Conservation (phyloP, 192 early-diverging fungal genomes). For the Pecoramyces ruminantium region DNA sequence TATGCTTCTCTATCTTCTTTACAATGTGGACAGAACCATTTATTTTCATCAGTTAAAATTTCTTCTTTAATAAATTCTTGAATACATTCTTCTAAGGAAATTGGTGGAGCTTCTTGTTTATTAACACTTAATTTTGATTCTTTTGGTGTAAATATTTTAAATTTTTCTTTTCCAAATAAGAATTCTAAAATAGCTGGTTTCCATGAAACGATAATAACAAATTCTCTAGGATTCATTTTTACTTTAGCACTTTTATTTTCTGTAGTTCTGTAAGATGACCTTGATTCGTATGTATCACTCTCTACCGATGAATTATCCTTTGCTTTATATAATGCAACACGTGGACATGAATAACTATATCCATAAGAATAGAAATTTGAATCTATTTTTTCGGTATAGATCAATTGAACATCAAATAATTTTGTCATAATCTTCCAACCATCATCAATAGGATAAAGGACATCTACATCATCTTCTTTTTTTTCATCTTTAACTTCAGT, state of each 20-base stretch:
- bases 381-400: background rate
- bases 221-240: background rate
- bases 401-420: background rate
- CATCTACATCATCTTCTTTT: background rate
- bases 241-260: background rate
- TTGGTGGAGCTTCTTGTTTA: slow-evolving; percentile 7
- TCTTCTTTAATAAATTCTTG: slow-evolving; percentile 71
- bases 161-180: background rate
- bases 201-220: background rate
- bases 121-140: background rate
- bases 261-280: background rate
- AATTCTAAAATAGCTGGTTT: background rate
- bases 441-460: background rate
- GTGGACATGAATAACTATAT: background rate
- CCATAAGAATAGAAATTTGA: background rate
- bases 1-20: slow-evolving; percentile 49
- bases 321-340: background rate
- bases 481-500: background rate
- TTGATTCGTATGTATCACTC: background rate
- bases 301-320: background rate
- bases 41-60: slow-evolving; percentile 74
- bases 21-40: slow-evolving; percentile 67
- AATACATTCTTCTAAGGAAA: slow-evolving; percentile 69
- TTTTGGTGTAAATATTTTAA: background rate
- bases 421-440: background rate